Conservation (phyloP, 345 rosid species). For the Ailanthus altissimus region DNA sequence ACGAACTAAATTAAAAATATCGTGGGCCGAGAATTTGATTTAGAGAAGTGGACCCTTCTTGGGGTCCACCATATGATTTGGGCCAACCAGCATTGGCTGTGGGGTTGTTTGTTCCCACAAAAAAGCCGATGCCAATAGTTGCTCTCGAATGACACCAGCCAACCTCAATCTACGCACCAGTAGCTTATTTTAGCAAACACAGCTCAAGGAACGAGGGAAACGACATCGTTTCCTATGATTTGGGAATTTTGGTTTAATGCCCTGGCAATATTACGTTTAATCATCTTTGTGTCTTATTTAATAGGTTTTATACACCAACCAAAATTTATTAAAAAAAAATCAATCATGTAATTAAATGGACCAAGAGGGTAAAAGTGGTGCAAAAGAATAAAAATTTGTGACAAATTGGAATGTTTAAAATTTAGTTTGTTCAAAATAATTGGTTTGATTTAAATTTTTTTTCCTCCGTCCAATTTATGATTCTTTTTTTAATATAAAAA, state of each 20-base stretch:
- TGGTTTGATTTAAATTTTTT: too few relatives aligned
- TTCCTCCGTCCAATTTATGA: too few relatives aligned
- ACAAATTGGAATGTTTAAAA: too few relatives aligned
- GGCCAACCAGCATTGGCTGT: constrained; percentile 30
- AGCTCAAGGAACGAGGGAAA: background rate
- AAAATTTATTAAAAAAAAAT: background rate
- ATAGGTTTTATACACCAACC: background rate
- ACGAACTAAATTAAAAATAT: background rate
- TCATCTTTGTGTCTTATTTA: background rate
- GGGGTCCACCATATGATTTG: constrained; percentile 25
- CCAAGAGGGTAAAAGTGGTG: background rate
- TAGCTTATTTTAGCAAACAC: background rate
- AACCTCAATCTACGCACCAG: background rate
- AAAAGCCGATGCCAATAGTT: constrained; percentile 21
- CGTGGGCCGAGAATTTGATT: constrained; percentile 10
- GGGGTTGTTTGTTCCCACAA: constrained; percentile 6
- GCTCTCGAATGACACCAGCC: background rate
- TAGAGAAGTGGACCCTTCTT: background rate
- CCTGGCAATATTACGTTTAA: background rate
- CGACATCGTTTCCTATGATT: constrained; percentile 17
- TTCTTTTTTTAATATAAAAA: too few relatives aligned
- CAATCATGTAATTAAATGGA: background rate
- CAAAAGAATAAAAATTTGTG: background rate
- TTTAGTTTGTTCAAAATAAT: too few relatives aligned
- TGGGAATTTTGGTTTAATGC: background rate